phyloP scores from a whole-genome alignment of 2,329 filamentous ascomycete species.

The Aspergillus tubingensis region DNA sequence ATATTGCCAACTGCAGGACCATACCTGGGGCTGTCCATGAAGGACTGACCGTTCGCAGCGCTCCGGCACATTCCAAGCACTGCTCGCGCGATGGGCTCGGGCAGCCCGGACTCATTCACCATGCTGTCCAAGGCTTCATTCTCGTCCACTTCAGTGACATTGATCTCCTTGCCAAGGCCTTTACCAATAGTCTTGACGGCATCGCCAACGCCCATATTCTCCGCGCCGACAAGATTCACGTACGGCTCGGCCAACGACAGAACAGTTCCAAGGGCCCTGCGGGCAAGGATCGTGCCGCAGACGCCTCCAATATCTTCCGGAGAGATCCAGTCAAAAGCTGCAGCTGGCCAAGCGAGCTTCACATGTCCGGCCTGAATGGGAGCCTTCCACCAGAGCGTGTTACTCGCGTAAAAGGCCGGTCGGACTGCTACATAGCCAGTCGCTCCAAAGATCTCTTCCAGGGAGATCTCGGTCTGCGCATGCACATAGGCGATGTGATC shows the following conservation, averaged over 20 bases:
- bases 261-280: constrained; percentile 28
- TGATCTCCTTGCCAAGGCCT: background rate
- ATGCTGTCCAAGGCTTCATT: background rate
- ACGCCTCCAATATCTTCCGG: constrained; percentile 51
- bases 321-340: constrained; percentile 43
- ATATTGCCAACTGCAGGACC: constrained; percentile 32
- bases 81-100: background rate
- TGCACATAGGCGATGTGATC: constrained; percentile 46
- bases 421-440: constrained; percentile 45
- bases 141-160: background rate
- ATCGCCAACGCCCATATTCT: background rate
- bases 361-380: constrained; percentile 35
- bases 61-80: background rate
- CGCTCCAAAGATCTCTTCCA: constrained; percentile 45
- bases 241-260: background rate
- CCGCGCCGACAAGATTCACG: constrained; percentile 18
- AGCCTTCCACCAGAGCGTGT: constrained; percentile 34
- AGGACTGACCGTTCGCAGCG: background rate
- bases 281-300: constrained; percentile 39
- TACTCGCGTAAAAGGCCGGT: constrained; percentile 50
- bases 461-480: constrained; percentile 47
- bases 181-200: constrained; percentile 7
- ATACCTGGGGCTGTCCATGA: background rate
- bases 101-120: background rate
- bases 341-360: constrained; percentile 32